phyloP scores from a whole-genome alignment of 257 asterid species.

The Prunella vulgaris region DNA sequence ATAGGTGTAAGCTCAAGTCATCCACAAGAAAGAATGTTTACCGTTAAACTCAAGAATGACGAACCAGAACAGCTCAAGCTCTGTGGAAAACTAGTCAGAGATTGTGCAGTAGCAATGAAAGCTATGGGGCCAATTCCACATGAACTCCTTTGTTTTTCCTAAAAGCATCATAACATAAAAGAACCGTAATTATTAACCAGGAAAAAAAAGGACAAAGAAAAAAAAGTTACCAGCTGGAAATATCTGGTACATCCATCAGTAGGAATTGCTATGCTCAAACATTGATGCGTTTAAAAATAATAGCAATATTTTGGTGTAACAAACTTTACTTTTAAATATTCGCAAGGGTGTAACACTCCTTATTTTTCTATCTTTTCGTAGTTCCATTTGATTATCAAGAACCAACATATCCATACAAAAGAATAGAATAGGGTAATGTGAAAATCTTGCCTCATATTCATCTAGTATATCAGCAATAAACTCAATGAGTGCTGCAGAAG shows the following conservation, averaged over 20 bases:
- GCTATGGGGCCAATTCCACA: constrained; percentile 92
- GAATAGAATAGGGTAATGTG: neutral
- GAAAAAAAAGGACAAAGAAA: neutral
- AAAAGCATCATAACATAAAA: constrained; percentile 23
- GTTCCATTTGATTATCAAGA: neutral
- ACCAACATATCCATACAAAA: constrained; percentile 12
- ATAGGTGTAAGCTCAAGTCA: constrained; percentile 23
- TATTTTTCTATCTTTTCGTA: neutral
- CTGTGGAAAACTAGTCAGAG: constrained; percentile 76
- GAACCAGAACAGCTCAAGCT: constrained; percentile 85
- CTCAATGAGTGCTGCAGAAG: constrained; percentile 60
- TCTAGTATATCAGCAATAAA: constrained; percentile 80
- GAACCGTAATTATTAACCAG: neutral
- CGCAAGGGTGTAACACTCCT: neutral
- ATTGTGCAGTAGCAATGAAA: constrained; percentile 76
- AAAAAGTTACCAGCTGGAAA: neutral
- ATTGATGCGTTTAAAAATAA: neutral
- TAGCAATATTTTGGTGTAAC: neutral
- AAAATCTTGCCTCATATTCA: constrained; percentile 67
- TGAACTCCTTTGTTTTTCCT: constrained; percentile 53
- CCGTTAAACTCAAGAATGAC: constrained; percentile 21
- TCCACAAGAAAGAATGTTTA: neutral
- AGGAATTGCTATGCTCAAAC: neutral
- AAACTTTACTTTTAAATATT: neutral
- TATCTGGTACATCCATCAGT: neutral